Base-by-base conservation (phyloP, 805 yeast species). In the Nematodospora valgi region DNA sequence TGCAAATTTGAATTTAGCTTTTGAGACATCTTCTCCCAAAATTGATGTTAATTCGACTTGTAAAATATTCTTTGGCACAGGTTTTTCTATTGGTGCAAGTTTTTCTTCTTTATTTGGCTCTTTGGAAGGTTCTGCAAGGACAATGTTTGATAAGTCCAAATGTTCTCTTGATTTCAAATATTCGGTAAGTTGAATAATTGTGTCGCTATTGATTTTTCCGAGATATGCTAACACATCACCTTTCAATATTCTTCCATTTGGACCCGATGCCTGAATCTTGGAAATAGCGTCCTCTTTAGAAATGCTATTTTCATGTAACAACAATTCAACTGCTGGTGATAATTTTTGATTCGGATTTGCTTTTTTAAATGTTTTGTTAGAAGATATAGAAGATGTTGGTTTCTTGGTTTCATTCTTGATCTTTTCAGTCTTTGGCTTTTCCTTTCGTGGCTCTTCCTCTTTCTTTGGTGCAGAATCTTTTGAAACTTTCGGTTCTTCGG, bases 161-260 rank as follows among this genome's bases (percentile, higher is more conserved):
- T 76, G 80, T 43, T 75, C 72, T 44, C 72, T 72, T 22, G 70
- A 58, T 33, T 73, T 65, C 44, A 89, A 59, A 51, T 66, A 80
- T 20, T 74, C 62, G 5, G 84, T 68, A 39, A 89, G 69, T 14
- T 62, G 56, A 13, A 59, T 49, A 16, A 79, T 78, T 5, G 81
- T 62, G 6, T 74, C 78, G 24, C 64, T 49, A 8, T 86, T 60
- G 35, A 89, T 83, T 41, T 74, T 60, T 19, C 98, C 97, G 34
- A 89, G 52, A 54, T 76, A 79, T 0, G 94, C 93, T 45, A 89
- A 70, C 1, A 89, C 91, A 58, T 91, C 98, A 44, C 98, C 98
- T 62, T 84, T 86, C 44, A 91, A 70, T 26, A 91, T 56, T 51
- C 95, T 74, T 7, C 98, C 98, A 38, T 80, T 73, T 19, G 94